phyloP scores from a whole-genome alignment of 169 alveolate genomes.

The Plasmodium gallinaceum region DNA sequence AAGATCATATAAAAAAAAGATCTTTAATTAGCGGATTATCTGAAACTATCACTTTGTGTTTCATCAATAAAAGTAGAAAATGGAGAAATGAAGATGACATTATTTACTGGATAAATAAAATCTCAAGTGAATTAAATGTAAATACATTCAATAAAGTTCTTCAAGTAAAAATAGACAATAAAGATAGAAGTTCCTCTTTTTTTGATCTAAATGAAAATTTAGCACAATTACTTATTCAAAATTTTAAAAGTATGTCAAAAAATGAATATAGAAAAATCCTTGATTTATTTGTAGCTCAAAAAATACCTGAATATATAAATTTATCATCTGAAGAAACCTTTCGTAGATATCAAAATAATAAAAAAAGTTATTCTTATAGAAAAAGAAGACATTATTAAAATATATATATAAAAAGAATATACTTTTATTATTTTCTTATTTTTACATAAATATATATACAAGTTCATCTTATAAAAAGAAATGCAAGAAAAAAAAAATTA shows the following conservation, averaged over 20 bases:
- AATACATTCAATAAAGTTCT: slow-evolving; percentile 56
- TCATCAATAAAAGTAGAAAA: slow-evolving; percentile 52
- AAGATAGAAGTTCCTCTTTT: slow-evolving; percentile 49
- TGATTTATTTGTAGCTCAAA: slow-evolving; percentile 40
- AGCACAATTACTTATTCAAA: slow-evolving; percentile 43
- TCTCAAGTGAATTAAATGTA: slow-evolving; percentile 59
- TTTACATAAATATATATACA: no score
- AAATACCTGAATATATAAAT: slow-evolving; percentile 19
- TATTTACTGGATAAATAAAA: slow-evolving; percentile 62
- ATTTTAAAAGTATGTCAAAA: slow-evolving; percentile 66
- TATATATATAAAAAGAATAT: neutral
- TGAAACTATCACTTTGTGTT: slow-evolving; percentile 40
- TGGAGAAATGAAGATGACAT: slow-evolving; percentile 55
- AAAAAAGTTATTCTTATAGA: slow-evolving; percentile 30
- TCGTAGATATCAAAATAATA: slow-evolving; percentile 23
- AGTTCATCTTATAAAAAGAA: no score
- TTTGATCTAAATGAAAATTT: slow-evolving; percentile 64
- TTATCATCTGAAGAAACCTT: slow-evolving; percentile 11
- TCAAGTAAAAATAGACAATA: slow-evolving; percentile 53
- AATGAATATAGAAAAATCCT: slow-evolving; percentile 31
- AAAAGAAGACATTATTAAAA: slow-evolving; percentile 29
- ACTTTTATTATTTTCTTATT: no score
- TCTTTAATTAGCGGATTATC: slow-evolving; percentile 57
- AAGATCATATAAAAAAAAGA: slow-evolving; percentile 58
- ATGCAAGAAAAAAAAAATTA: no score